phyloP scores from a whole-genome alignment of 192 early-diverging fungal species.

The Coemansia reversa region DNA sequence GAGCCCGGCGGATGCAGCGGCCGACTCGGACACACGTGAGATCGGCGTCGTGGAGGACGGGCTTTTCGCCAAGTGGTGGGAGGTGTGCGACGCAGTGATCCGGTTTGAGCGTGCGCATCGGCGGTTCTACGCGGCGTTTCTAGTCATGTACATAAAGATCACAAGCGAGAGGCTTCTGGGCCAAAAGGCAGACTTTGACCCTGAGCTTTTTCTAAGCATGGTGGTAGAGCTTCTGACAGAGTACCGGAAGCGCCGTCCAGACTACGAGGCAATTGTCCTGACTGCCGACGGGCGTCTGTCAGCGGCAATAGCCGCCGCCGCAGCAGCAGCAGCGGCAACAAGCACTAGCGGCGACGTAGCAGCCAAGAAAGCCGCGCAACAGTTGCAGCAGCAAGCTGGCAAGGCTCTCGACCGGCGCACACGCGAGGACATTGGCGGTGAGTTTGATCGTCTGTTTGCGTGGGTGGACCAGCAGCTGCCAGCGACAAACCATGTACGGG shows the following conservation, averaged over 20 bases:
- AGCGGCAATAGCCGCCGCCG: neutral
- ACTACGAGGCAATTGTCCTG: conserved; percentile 50
- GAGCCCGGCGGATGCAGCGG: neutral
- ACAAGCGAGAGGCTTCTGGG: conserved; percentile 48
- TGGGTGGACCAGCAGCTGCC: conserved; percentile 55
- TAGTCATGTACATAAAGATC: conserved; percentile 44
- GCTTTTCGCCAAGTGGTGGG: conserved; percentile 50
- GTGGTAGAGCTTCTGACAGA: conserved; percentile 53
- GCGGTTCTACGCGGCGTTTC: conserved; percentile 29
- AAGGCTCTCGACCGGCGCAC: conserved; percentile 39
- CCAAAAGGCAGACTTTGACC: conserved; percentile 51
- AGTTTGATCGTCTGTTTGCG: conserved; percentile 56
- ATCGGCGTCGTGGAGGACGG: conserved; percentile 47
- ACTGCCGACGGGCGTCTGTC: conserved; percentile 38
- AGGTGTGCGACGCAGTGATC: conserved; percentile 45
- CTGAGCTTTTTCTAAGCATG: conserved; percentile 50
- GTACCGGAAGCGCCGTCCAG: conserved; percentile 53
- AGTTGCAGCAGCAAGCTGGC: neutral
- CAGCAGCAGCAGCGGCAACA: conserved; percentile 7
- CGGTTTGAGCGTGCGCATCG: conserved; percentile 37
- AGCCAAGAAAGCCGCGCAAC: conserved; percentile 2
- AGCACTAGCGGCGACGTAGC: neutral
- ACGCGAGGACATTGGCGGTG: conserved; percentile 56
- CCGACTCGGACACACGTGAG: conserved; percentile 33
- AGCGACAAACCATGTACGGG: conserved; percentile 28